Percentiles rank a stretch among this genome's conserved stretches.
These are phyloP conservation scores for Eucalyptus globulus DNA, from an alignment of 345 rosid genomes.

Conservation along the genomic window DNA sequence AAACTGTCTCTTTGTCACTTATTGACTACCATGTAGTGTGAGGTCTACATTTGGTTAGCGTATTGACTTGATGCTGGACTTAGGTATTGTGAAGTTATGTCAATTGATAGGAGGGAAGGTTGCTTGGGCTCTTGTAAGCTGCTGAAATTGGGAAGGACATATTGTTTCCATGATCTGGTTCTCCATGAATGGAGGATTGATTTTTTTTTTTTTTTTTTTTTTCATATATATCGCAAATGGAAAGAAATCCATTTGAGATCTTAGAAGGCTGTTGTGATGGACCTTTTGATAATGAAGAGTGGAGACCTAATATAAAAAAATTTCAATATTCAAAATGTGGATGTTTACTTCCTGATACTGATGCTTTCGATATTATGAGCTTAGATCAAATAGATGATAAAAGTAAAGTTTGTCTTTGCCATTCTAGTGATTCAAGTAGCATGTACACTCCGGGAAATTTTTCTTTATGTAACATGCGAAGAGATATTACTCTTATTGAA, in stretches of 20 bases:
- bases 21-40: not conserved
- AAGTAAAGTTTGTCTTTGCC: not conserved
- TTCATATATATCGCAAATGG: not conserved
- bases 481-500: too few relatives aligned
- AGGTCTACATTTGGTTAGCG: not conserved
- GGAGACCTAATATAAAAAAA: not conserved
- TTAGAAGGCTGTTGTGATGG: not conserved
- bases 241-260: not conserved
- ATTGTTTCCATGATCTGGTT: not conserved
- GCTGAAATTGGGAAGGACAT: not conserved
- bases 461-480: too few relatives aligned
- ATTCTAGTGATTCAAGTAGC: not conserved
- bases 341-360: not conserved
- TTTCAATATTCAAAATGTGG: not conserved
- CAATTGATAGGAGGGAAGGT: not conserved
- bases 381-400: not conserved
- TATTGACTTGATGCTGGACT: not conserved
- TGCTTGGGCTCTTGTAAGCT: not conserved
- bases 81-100: not conserved
- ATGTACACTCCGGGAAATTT: too few relatives aligned
- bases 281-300: not conserved
- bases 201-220: not conserved
- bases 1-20: not conserved
- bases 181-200: not conserved
- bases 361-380: not conserved